Evolutionary conservation across 805 yeast species (phyloP), one percentile per base, ranked within the genome.

Genomic region (Wickerhamomyces sydowiorum): DNA sequence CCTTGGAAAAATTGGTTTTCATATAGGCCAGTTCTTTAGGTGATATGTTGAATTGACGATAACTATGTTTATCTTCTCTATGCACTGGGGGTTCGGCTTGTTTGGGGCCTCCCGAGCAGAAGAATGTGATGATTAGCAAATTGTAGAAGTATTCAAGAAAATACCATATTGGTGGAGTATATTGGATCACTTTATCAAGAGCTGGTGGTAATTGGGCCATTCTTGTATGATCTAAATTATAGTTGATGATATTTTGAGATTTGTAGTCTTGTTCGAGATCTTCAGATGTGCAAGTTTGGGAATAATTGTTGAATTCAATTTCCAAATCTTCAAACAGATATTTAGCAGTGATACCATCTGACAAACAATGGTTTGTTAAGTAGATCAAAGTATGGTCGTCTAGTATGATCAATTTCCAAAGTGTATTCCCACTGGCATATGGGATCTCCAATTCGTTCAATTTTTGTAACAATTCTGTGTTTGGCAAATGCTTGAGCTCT

Each of bases 331-430:
- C 42, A 15, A 47, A 19, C 12, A 52, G 38, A 36, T 44, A 29
- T 35, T 42, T 49, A 4, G 46, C 54, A 29, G 46, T 36, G 2
- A 44, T 38, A 10, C 55, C 58, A 37, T 54, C 58, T 9, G 55
- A 41, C 10, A 52, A 33, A 35, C 45, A 46, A 35, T 54, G 58
- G 35, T 51, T 52, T 10, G 52, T 42, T n/a, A 54, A 22, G 34
- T 40, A 45, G 1, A 36, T 47, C 15, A 54, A 7, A 1, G 58
- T 54, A 12, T 37, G 3, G 14, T 44, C 47, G 24, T 52, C 48
- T 17, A 54, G 28, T 15, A 45, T 25, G 1, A 42, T 49, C 10
- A 54, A 19, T 36, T 41, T 52, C 54, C 56, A 54, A 10, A 47
- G 21, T 1, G 49, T 36, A 2, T 42, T 32, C 15, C 46, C 56